Percentiles rank a stretch among this genome's conserved stretches.
These are phyloP conservation scores for Nepenthes mirabilis DNA, from an alignment of 148 eudicot genomes.

Conservation along the genomic window DNA sequence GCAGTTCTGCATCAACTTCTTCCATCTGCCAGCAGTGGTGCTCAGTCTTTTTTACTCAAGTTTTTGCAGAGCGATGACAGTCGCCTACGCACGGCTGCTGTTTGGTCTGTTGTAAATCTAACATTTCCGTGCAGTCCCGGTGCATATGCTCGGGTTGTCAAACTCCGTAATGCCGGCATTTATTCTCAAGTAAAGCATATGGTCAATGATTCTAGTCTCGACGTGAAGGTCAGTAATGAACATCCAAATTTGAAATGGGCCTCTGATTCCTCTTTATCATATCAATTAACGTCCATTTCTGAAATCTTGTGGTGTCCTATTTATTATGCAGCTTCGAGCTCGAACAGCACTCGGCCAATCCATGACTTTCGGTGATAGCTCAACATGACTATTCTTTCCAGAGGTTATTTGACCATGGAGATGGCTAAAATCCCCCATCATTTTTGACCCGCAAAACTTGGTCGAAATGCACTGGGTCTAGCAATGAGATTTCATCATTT, in stretches of 20 bases:
- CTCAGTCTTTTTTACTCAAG: slow-evolving; percentile 35
- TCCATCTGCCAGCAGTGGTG: slow-evolving; percentile 23
- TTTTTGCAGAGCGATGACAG: slow-evolving; percentile 53
- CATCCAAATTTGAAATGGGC: neutral
- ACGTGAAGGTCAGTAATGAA: slow-evolving; percentile 61
- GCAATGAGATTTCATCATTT: too few relatives aligned
- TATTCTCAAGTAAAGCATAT: slow-evolving; percentile 56
- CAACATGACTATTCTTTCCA: slow-evolving; percentile 16
- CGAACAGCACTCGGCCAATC: slow-evolving; percentile 50
- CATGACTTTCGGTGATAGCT: slow-evolving; percentile 31
- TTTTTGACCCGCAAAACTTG: too few relatives aligned
- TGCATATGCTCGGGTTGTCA: slow-evolving; percentile 39
- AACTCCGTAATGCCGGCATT: slow-evolving; percentile 56
- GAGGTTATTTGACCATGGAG: too few relatives aligned
- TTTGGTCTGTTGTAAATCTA: slow-evolving; percentile 78
- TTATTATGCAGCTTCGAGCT: slow-evolving; percentile 57
- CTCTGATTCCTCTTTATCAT: neutral
- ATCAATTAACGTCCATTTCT: neutral
- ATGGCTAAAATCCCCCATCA: too few relatives aligned
- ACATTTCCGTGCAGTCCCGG: slow-evolving; percentile 60
- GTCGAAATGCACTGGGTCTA: too few relatives aligned
- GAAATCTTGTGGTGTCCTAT: slow-evolving; percentile 1
- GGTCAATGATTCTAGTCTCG: slow-evolving; percentile 75
- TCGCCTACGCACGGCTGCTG: slow-evolving; percentile 59
- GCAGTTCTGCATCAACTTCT: slow-evolving; percentile 68